A percentile compares a stretch with the other conserved stretches of the same genome.
These are phyloP conservation scores for Macrolepiota fuliginosa DNA, from an alignment of 768 basidiomycete genomes.

Conservation along the genomic window DNA sequence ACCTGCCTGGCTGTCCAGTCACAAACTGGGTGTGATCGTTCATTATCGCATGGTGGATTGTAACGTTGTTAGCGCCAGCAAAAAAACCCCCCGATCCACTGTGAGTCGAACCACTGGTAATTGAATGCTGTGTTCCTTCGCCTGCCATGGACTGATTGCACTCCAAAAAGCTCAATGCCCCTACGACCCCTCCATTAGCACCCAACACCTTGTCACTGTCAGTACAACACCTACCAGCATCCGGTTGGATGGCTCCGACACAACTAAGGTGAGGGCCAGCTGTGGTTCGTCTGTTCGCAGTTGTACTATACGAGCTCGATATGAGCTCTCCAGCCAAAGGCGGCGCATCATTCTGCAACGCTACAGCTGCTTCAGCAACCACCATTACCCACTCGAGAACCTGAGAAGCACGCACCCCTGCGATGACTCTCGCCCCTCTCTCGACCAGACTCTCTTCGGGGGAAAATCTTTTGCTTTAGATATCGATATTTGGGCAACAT, in stretches of 20 bases:
- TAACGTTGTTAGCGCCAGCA: neutral
- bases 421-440: neutral
- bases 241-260: too few relatives aligned
- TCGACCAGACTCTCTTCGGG: neutral
- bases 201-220: too few relatives aligned
- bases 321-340: neutral
- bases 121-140: too few relatives aligned
- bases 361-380: neutral
- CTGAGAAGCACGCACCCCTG: neutral
- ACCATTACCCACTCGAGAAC: too few relatives aligned
- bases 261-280: neutral
- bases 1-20: neutral
- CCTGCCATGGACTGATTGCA: too few relatives aligned
- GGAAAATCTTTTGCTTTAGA: neutral
- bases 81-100: neutral
- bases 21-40: neutral
- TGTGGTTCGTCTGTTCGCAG: neutral
- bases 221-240: too few relatives aligned
- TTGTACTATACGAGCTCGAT: too few relatives aligned
- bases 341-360: neutral
- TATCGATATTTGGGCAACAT: neutral
- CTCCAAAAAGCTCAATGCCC: too few relatives aligned
- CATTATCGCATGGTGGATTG: neutral
- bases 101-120: neutral
- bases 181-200: too few relatives aligned